Evolutionary conservation across 2,329 filamentous ascomycete species (phyloP), one percentile per base, ranked within the genome.

Genomic region (Fusarium camptoceras): DNA sequence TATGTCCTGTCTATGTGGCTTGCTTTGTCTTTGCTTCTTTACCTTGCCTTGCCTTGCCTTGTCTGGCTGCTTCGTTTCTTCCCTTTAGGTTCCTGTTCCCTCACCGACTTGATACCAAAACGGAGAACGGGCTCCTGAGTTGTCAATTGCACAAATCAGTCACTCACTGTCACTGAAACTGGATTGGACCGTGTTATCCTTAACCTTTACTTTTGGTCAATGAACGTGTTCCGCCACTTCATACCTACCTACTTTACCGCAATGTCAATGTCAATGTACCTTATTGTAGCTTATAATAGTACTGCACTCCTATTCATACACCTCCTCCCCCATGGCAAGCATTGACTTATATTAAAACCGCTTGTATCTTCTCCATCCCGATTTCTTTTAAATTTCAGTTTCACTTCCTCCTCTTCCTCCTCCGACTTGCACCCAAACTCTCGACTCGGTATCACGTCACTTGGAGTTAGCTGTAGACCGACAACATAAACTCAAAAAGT

Each of bases 61-160:
- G 34, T 18, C 34, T 28, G 27, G 11, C 11, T 64, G 64, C 51
- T 39, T 67, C 53, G 39, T 16, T 37, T 49, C 43, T 55, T 55
- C 27, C 37, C 42, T 56, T 59, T 57, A 31, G 43, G 66, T 57
- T 71, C 66, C 66, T 57, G 60, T 61, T 41, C 16, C 55, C 64
- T 75, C 75, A 77, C 76, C 76, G 76, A 77, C 76, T 77, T 77
- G 76, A 77, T 71, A 76, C 75, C 76, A 76, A 76, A 77, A 65
- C 63, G 62, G 68, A 55, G 59, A 58, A 63, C 54, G 55, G 60
- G 59, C 61, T 51, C 55, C 64, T 70, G 58, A 64, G 55, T 60
- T 59, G 64, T 68, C 65, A 64, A 66, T 47, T 60, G 67, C 65
- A 64, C 66, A 68, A 68, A 55, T 67, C 66, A 55, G 49, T 51